Conservation (phyloP, 2,329 filamentous ascomycete genomes). For the Ophiosphaerella narmari region DNA sequence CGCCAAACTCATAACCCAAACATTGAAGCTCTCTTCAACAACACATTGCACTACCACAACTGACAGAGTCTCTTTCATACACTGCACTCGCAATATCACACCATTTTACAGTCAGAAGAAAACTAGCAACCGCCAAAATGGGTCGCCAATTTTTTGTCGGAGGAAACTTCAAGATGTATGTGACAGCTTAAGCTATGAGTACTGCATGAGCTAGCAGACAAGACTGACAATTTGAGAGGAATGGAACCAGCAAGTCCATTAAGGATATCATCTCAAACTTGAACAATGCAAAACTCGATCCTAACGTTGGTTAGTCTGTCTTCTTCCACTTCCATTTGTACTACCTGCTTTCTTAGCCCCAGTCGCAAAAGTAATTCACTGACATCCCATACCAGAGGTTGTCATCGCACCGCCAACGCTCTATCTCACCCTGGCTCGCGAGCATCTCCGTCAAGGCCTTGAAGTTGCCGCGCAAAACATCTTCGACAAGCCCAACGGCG, state of each 20-base stretch:
- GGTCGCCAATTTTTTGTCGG: slow-evolving; percentile 96
- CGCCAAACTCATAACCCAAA: slow-evolving; percentile 27
- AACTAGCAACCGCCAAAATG: slow-evolving; percentile 64
- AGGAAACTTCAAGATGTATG: slow-evolving; percentile 99
- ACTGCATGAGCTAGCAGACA: slow-evolving; percentile 5
- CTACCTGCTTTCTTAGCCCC: background rate
- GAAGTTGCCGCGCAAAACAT: slow-evolving; percentile 96
- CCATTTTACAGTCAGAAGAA: background rate
- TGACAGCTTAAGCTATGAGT: slow-evolving; percentile 31
- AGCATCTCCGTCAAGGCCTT: slow-evolving; percentile 74
- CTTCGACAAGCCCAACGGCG: slow-evolving; percentile 94
- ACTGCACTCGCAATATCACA: too few relatives aligned
- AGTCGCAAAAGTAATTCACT: slow-evolving; percentile 6
- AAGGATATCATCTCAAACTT: slow-evolving; percentile 88
- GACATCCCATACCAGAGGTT: slow-evolving; percentile 68
- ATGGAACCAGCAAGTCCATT: slow-evolving; percentile 88
- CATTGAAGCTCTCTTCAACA: slow-evolving; percentile 35
- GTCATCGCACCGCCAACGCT: slow-evolving; percentile 89
- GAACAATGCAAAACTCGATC: slow-evolving; percentile 81
- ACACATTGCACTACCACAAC: slow-evolving; percentile 31
- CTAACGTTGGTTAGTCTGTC: slow-evolving; percentile 68
- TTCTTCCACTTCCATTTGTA: background rate
- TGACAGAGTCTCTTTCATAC: background rate
- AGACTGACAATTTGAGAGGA: slow-evolving; percentile 63
- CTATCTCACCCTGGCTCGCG: slow-evolving; percentile 86